These are phyloP conservation scores for Musa beccarii DNA, from an alignment of 176 grass and related monocot genomes.

Conservation along the genomic window DNA sequence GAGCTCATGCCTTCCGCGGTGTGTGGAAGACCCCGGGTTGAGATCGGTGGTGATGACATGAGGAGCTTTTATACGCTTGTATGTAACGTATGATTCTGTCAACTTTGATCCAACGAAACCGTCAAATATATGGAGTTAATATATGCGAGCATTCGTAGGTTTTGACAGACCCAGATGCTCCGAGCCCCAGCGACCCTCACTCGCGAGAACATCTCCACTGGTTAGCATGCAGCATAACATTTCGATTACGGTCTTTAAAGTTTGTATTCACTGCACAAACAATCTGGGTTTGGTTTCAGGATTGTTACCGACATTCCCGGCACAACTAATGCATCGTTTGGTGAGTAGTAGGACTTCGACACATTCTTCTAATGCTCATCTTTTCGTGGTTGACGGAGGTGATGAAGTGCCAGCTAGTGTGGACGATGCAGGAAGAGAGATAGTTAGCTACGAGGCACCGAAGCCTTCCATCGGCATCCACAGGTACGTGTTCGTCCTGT, in stretches of 20 bases:
- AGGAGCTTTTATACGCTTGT: constrained; percentile 87
- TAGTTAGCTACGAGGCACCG: constrained; percentile 66
- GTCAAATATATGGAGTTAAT: too few species aligned
- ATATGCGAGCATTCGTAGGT: constrained; percentile 30
- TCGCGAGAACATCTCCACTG: constrained; percentile 85
- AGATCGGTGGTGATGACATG: constrained; percentile 60
- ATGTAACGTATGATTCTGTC: neutral
- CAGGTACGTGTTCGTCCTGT: constrained; percentile 88
- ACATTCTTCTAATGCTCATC: too few species aligned
- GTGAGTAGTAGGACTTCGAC: constrained; percentile 19
- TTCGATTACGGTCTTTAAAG: too few species aligned
- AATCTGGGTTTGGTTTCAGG: constrained; percentile 34
- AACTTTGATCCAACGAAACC: too few species aligned
- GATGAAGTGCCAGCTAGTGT: too few species aligned
- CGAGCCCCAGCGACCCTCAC: constrained; percentile 87
- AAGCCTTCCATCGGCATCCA: constrained; percentile 86
- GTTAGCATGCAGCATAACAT: constrained; percentile 13
- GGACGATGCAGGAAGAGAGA: constrained; percentile 40
- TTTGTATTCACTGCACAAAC: too few species aligned
- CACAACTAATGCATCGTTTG: constrained; percentile 75
- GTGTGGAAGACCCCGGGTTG: constrained; percentile 51
- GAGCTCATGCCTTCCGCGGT: constrained; percentile 78
- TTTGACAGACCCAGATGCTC: constrained; percentile 91
- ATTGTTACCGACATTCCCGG: constrained; percentile 90
- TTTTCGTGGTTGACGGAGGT: too few species aligned